Evolutionary conservation across 2,329 filamentous ascomycete genomes (phyloP), one percentile per base, ranked within the genome.

Genomic region (Anisogramma anomala): DNA sequence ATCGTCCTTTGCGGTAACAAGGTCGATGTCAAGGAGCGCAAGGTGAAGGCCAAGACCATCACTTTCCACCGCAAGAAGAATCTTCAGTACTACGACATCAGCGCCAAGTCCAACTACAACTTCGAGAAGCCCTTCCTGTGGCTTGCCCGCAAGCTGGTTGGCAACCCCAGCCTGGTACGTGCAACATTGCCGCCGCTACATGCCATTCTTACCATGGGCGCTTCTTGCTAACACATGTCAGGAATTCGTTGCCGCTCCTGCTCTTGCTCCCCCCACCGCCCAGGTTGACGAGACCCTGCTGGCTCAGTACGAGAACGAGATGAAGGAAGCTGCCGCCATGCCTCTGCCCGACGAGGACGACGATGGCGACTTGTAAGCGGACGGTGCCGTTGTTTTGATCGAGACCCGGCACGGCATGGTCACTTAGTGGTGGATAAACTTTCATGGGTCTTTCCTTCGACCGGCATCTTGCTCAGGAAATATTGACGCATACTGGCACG

Each of bases 61-160:
- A 98, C 91, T 54, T 98, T 98, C 84, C 91, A 98, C 79, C 86
- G 91, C 71, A 98, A 98, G 85, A 98, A 98, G 82, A 98, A 96
- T 72, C 82, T 98, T 39, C 91, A 98, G 72, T 98, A 96, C 79
- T 98, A 98, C 77, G 91, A 96, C 58, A 96, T 96, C 65, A 95
- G 87, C 31, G 91, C 91, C 69, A 98, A 96, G 77, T 95, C 88
- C 62, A 96, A 96, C 78, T 96, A 98, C 74, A 96, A 96, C 81
- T 96, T 96, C 68, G 89, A 96, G 82, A 98, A 96, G 80, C 89
- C 89, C 50, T 96, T 98, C 85, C 82, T 96, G 58, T 96, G 91
- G 91, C 82, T 98, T 58, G 89, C 88, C 55, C 82, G 91, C 67
- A 98, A 98, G 81, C 81, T 98, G 45, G 88, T 94, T 56, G 91